Evolutionary conservation across 345 rosid species (phyloP).

Genomic region (Raphanus sativus): DNA sequence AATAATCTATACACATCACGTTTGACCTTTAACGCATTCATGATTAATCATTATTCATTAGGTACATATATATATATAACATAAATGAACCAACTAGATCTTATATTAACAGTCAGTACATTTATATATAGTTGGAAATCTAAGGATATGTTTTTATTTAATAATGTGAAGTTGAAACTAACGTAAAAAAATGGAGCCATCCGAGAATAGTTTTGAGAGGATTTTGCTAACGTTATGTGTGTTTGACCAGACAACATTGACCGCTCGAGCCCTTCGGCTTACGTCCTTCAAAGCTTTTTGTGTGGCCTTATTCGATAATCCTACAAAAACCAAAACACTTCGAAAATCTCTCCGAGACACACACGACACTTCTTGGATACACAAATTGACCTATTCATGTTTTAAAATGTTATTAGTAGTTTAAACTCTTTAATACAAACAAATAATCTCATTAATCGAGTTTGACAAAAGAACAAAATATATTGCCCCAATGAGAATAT

Average conservation of each 20-base stretch:
- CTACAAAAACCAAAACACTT: conserved; percentile 33
- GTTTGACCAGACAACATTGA: conserved; percentile 39
- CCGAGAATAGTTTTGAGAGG: conserved; percentile 24
- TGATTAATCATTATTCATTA: neutral
- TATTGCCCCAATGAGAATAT: conserved; percentile 28
- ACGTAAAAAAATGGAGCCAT: conserved; percentile 29
- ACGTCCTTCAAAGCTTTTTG: conserved; percentile 33
- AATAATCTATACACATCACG: neutral
- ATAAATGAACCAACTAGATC: conserved; percentile 4
- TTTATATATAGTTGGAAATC: neutral
- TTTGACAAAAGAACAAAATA: conserved; percentile 28
- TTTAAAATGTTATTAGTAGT: conserved; percentile 14
- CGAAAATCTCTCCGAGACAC: conserved; percentile 38
- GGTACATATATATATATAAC: neutral
- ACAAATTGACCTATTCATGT: conserved; percentile 36
- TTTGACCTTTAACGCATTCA: conserved; percentile 15
- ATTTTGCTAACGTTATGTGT: conserved; percentile 21
- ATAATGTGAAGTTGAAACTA: conserved; percentile 23
- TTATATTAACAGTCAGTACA: neutral
- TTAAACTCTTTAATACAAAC: conserved; percentile 19
- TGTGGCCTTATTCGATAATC: conserved; percentile 38
- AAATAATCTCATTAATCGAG: conserved; percentile 32
- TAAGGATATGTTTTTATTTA: neutral
- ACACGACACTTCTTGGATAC: conserved; percentile 42
- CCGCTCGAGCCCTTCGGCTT: conserved; percentile 43